A percentile compares a stretch with the other conserved stretches of the same genome.
These are phyloP conservation scores for Letharia columbiana DNA, from an alignment of 495 filamentous ascomycete species.

Conservation along the genomic window DNA sequence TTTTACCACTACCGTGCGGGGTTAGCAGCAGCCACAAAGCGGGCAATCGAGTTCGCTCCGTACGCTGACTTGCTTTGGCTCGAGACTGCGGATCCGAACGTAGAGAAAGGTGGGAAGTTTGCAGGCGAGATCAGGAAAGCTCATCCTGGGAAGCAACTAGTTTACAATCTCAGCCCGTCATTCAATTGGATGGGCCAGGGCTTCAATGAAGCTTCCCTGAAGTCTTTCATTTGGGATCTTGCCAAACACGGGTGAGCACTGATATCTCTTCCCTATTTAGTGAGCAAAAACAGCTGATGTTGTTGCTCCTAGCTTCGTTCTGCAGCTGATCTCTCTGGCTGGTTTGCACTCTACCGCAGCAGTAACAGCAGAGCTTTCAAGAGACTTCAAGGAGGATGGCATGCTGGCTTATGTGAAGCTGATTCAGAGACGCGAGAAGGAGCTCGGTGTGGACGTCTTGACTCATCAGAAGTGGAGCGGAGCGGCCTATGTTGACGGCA, in stretches of 20 bases:
- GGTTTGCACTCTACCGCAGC: constrained; percentile 85
- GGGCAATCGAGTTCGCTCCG: constrained; percentile 80
- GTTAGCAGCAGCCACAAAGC: constrained; percentile 81
- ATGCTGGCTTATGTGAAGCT: constrained; percentile 94
- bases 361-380: constrained; percentile 75
- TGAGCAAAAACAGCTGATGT: neutral
- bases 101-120: constrained; percentile 65
- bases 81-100: constrained; percentile 82
- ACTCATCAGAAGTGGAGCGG: constrained; percentile 99
- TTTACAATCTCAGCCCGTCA: constrained; percentile 91
- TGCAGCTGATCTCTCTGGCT: constrained; percentile 87
- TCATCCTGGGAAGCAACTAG: constrained; percentile 72
- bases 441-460: constrained; percentile 84
- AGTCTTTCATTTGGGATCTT: constrained; percentile 91
- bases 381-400: constrained; percentile 75
- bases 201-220: constrained; percentile 68
- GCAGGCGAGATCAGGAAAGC: constrained; percentile 59
- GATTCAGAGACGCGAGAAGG: constrained; percentile 82
- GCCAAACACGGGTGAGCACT: constrained; percentile 62
- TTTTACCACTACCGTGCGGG: constrained; percentile 94
- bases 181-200: constrained; percentile 99
- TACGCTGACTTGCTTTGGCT: constrained; percentile 96
- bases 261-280: constrained; percentile 8
- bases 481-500: constrained; percentile 84
- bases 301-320: constrained; percentile 52